Evolutionary conservation across 148 eudicot species (phyloP).

Genomic region (Chenopodium quinoa): DNA sequence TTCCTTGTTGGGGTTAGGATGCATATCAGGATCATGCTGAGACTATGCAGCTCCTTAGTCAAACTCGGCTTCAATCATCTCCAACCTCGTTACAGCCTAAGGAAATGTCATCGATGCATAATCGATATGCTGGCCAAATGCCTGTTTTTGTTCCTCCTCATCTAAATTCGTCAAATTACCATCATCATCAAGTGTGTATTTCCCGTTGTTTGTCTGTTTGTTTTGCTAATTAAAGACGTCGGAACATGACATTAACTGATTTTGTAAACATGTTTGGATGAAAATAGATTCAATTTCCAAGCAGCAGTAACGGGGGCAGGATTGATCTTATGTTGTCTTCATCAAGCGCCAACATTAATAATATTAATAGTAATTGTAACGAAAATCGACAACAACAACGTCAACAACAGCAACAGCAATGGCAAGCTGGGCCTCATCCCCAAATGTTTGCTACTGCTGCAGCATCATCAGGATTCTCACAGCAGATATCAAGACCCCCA

Average conservation of each 20-base stretch:
- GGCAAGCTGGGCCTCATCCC: conserved; percentile 33
- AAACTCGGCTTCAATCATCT: conserved; percentile 56
- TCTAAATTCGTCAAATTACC: conserved; percentile 38
- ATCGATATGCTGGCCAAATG: conserved; percentile 27
- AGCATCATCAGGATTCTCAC: conserved; percentile 99
- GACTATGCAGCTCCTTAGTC: conserved; percentile 60
- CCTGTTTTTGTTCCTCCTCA: conserved; percentile 45
- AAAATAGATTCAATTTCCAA: conserved; percentile 45
- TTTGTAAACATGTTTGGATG: not conserved
- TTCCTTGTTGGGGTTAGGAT: conserved; percentile 9
- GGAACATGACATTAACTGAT: too few species aligned
- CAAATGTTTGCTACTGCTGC: conserved; percentile 78
- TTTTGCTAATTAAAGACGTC: not conserved
- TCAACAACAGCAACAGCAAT: conserved; percentile 39
- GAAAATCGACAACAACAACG: conserved; percentile 20
- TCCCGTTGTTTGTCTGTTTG: not conserved
- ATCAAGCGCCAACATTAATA: conserved; percentile 1
- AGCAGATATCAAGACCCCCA: conserved; percentile 47
- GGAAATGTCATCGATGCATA: conserved; percentile 23
- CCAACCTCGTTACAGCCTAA: conserved; percentile 9
- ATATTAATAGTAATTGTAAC: not conserved
- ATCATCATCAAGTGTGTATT: conserved; percentile 27
- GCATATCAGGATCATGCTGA: conserved; percentile 36
- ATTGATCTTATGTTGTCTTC: conserved; percentile 28
- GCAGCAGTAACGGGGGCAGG: conserved; percentile 52